phyloP scores from a whole-genome alignment of 2,329 filamentous ascomycete species.

The Aspergillus jensenii region DNA sequence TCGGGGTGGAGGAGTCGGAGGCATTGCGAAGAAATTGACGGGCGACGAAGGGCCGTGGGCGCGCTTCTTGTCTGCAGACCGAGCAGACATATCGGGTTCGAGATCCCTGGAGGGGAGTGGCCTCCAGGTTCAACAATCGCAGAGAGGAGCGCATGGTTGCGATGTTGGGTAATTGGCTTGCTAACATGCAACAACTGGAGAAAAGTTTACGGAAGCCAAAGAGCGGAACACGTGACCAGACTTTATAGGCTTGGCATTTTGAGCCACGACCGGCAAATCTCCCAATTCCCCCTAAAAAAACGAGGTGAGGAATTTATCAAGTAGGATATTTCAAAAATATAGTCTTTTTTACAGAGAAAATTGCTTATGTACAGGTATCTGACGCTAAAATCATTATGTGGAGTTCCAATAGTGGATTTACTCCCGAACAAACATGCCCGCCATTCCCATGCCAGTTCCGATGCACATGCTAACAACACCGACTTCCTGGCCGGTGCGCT shows the following conservation, averaged over 20 bases:
- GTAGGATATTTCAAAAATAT: no score
- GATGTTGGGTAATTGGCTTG: constrained; percentile 8
- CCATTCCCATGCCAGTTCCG: constrained; percentile 78
- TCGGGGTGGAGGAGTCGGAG: constrained; percentile 32
- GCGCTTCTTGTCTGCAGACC: constrained; percentile 38
- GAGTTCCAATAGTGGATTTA: constrained; percentile 32
- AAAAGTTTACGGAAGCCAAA: constrained; percentile 21
- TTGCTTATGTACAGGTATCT: constrained; percentile 18
- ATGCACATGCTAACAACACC: constrained; percentile 92
- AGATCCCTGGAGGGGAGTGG: constrained; percentile 25
- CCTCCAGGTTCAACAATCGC: constrained; percentile 39
- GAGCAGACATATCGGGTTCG: constrained; percentile 40
- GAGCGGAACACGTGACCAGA: constrained; percentile 26
- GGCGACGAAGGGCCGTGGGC: constrained; percentile 31
- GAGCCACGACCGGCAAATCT: neutral
- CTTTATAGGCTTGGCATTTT: constrained; percentile 9
- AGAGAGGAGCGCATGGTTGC: constrained; percentile 39
- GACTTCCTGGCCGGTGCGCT: constrained; percentile 66
- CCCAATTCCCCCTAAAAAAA: neutral
- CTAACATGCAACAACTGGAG: constrained; percentile 5
- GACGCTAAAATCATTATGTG: constrained; percentile 21
- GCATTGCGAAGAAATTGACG: constrained; percentile 38
- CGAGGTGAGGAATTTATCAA: neutral
- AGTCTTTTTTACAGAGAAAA: neutral
- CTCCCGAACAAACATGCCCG: constrained; percentile 65